Conservation (phyloP, 192 early-diverging fungal genomes). For the Mycoemilia scoparia region DNA sequence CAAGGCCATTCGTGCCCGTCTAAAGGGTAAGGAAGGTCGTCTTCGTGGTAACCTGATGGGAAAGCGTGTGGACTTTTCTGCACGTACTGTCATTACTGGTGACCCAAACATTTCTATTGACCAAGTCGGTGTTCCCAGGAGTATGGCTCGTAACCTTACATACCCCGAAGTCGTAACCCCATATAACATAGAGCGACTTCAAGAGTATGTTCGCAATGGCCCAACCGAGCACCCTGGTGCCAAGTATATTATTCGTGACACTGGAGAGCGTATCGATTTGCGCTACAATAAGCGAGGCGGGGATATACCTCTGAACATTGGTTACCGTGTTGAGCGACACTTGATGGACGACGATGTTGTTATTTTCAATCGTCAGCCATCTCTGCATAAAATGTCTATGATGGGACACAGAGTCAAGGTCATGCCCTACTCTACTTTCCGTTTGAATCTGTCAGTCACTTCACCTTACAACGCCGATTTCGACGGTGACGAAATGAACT, state of each 20-base stretch:
- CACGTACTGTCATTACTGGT: conserved; percentile 97
- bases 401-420: conserved; percentile 95
- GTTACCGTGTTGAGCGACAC: conserved; percentile 90
- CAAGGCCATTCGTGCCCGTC: conserved; percentile 85
- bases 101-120: conserved; percentile 96
- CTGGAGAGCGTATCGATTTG: conserved; percentile 83
- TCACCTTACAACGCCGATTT: conserved; percentile 99
- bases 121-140: conserved; percentile 93
- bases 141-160: conserved; percentile 91
- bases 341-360: conserved; percentile 87
- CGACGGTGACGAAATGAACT: conserved; percentile 99
- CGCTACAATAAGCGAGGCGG: conserved; percentile 64
- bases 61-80: conserved; percentile 98
- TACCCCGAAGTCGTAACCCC: conserved; percentile 95
- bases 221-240: conserved; percentile 89
- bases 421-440: conserved; percentile 98
- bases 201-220: conserved; percentile 76
- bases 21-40: conserved; percentile 99
- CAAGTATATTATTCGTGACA: conserved; percentile 89
- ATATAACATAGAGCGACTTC: conserved; percentile 83
- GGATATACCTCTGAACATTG: conserved; percentile 71
- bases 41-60: conserved; percentile 99
- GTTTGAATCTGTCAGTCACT: conserved; percentile 91
- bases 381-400: conserved; percentile 99
- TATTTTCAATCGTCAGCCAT: conserved; percentile 99